These are phyloP conservation scores for Lyophyllum shimeji DNA, from an alignment of 768 basidiomycete genomes.

Conservation along the genomic window DNA sequence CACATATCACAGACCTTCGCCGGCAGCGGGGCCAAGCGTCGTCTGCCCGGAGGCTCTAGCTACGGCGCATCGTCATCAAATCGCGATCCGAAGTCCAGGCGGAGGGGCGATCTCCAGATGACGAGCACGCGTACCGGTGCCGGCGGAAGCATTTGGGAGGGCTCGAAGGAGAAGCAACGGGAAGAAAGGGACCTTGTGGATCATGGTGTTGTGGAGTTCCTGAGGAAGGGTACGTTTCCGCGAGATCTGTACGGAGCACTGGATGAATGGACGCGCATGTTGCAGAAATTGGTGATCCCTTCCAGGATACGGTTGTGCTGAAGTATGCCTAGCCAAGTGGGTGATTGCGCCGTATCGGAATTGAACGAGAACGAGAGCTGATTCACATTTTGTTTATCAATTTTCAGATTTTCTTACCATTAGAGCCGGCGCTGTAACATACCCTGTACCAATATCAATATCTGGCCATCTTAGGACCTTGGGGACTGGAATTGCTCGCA, in stretches of 20 bases:
- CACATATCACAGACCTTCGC: constrained; percentile 34
- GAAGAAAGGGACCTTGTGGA: constrained; percentile 61
- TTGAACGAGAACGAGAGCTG: too few relatives aligned
- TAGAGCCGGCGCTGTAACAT: not conserved
- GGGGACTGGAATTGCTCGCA: too few relatives aligned
- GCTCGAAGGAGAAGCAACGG: constrained; percentile 41
- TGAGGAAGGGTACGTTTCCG: constrained; percentile 49
- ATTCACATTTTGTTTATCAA: too few relatives aligned
- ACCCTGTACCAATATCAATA: not conserved
- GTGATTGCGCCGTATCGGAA: too few relatives aligned
- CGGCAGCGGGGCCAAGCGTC: constrained; percentile 43
- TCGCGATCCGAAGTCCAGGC: constrained; percentile 51
- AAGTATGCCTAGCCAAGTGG: constrained; percentile 18
- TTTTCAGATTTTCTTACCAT: not conserved
- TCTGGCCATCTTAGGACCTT: too few relatives aligned
- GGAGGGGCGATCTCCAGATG: constrained; percentile 38
- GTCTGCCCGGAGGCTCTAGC: constrained; percentile 47
- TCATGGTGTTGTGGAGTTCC: constrained; percentile 43
- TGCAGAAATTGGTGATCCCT: constrained; percentile 57
- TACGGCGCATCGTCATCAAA: constrained; percentile 39
- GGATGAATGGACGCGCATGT: constrained; percentile 1
- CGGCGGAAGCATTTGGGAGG: constrained; percentile 19
- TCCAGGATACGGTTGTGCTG: constrained; percentile 37
- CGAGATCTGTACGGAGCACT: not conserved
- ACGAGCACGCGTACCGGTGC: constrained; percentile 21